Base-by-base conservation (phyloP, 2,329 filamentous ascomycete genomes). In the Stagonosporopsis cucurbitacearum region DNA sequence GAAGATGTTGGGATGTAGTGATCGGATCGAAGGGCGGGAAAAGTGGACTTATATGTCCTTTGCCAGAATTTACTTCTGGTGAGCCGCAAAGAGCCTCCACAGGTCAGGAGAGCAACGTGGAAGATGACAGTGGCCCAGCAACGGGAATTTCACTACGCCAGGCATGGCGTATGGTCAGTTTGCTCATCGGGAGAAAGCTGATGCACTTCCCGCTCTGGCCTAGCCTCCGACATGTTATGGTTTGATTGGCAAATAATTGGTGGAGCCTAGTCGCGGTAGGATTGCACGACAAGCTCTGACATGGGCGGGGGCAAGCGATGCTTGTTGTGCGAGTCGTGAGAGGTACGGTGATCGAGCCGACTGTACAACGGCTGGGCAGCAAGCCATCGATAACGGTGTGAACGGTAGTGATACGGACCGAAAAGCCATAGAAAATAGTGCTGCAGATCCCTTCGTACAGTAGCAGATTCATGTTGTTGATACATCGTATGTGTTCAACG, bases 261-360 rank as follows among this genome's bases (percentile, higher is more conserved):
- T 64, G 57, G 54, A 56, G 20, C 28, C 39, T 37, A 36, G 47
- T 41, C 22, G 19, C 46, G 50, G 55, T 49, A 33, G 33, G 54
- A 35, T 35, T 54, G 45, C 53, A 44, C 54, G 42, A 59, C 54
- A 60, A 63, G 63, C 63, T 57, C 47, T 67, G 59, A 65, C 63
- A 63, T 51, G 49, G 48, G 49, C 45, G 50, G 58, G 43, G 53
- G 46, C 39, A 36, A 39, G 46, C 57, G 58, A 59, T 62, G 64
- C 64, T 64, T 62, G 50, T 19, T 30, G 55, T 53, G 49, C 59
- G 62, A 62, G 23, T 62, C 57, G 51, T 51, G 50, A 43, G 42
- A 45, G 32, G 23, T 40, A 45, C 13, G 54, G 47, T 23, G 42
- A 41, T 42, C 40, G 46, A 42, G 37, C 36, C 43, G 37, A 51